Conservation (phyloP, 2,329 filamentous ascomycete genomes). For the Botrytis porri region DNA sequence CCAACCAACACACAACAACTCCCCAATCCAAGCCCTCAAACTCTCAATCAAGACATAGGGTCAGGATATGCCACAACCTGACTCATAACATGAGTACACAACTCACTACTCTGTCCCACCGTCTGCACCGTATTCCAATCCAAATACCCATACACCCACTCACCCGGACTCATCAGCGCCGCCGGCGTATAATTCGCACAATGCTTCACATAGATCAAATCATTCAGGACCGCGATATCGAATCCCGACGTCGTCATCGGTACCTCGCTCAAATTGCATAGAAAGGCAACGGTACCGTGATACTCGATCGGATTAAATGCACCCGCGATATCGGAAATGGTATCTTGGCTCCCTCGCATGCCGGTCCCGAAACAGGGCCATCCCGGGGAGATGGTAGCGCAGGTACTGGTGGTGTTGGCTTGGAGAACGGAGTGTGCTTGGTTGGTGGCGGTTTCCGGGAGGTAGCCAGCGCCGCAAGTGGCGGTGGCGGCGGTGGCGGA, state of each 20-base stretch:
- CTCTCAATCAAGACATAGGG: not conserved
- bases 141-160: constrained; percentile 5
- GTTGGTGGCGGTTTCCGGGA: not conserved
- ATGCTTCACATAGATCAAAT: not conserved
- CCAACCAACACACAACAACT: not conserved
- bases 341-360: not conserved
- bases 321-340: rapidly evolving
- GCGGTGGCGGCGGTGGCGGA: not conserved
- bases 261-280: not conserved
- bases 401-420: not conserved
- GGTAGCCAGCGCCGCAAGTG: not conserved
- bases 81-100: constrained; percentile 6
- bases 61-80: not conserved
- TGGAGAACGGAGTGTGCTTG: not conserved
- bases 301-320: not conserved
- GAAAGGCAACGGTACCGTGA: not conserved
- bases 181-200: not conserved
- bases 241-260: not conserved
- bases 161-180: not conserved
- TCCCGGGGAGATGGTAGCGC: not conserved
- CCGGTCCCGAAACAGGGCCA: not conserved
- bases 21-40: not conserved
- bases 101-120: constrained; percentile 7
- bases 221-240: not conserved
- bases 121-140: not conserved